Evolutionary conservation across 2,329 filamentous ascomycete species (phyloP).

Genomic region (Zasmidium cellare): DNA sequence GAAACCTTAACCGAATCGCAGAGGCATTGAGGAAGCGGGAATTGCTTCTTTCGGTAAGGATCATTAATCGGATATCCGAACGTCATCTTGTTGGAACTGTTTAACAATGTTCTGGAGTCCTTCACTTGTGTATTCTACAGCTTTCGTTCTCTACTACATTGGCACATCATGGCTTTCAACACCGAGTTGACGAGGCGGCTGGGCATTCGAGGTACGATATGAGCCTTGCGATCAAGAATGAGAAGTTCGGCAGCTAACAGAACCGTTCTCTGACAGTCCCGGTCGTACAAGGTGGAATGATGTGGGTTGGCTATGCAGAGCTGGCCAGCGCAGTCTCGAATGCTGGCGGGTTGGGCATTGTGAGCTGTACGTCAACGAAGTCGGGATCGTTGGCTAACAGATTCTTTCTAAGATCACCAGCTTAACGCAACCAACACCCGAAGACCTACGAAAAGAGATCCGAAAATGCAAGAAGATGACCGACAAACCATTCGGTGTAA

Average conservation of each 20-base stretch:
- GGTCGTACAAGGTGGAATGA: constrained; percentile 81
- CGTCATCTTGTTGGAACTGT: neutral
- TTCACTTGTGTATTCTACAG: no score
- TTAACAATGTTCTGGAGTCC: neutral
- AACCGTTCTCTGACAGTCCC: constrained; percentile 56
- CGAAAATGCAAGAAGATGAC: constrained; percentile 78
- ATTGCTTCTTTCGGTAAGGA: neutral
- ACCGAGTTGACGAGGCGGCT: constrained; percentile 61
- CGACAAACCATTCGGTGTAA: constrained; percentile 79
- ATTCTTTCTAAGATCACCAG: constrained; percentile 57
- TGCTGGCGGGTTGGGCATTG: constrained; percentile 74
- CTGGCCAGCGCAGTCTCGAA: constrained; percentile 72
- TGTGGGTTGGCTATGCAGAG: constrained; percentile 78
- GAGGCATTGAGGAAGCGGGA: neutral
- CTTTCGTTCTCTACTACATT: neutral
- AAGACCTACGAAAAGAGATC: constrained; percentile 90
- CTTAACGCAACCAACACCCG: constrained; percentile 87
- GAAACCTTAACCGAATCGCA: neutral
- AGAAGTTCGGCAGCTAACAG: constrained; percentile 1
- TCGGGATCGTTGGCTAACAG: neutral
- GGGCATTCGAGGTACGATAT: constrained; percentile 50
- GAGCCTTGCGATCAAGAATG: neutral
- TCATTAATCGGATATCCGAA: neutral
- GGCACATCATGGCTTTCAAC: constrained; percentile 57
- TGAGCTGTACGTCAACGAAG: constrained; percentile 6